Conservation (phyloP, 768 basidiomycete species). For the Leccinum longicurvipes region DNA sequence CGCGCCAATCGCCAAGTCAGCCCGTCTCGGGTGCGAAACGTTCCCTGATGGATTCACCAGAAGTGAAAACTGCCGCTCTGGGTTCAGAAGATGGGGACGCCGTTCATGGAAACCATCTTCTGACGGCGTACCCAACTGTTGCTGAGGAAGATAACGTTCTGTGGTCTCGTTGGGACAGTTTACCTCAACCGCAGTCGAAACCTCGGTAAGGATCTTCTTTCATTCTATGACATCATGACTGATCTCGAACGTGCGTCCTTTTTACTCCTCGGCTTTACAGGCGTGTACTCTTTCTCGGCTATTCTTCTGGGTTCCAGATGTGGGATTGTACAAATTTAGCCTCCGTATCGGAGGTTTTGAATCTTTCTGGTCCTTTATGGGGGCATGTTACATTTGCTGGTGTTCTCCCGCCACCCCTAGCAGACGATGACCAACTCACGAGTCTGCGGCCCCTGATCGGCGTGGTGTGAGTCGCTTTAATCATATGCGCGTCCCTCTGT, state of each 20-base stretch:
- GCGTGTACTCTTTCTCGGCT: conserved; percentile 52
- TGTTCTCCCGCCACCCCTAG: conserved; percentile 36
- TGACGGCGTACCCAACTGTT: conserved; percentile 30
- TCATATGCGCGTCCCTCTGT: not conserved
- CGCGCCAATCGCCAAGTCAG: conserved; percentile 9
- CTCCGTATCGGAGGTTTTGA: conserved; percentile 50
- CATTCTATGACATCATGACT: not conserved
- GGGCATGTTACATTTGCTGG: conserved; percentile 37
- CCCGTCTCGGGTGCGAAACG: conserved; percentile 4
- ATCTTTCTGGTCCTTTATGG: conserved; percentile 40
- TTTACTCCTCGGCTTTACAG: conserved; percentile 22
- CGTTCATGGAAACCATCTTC: conserved; percentile 9
- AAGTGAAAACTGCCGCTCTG: conserved; percentile 9
- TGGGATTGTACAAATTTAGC: conserved; percentile 61
- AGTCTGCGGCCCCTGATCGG: conserved; percentile 35
- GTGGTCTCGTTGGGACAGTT: conserved; percentile 34
- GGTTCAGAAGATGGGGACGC: conserved; percentile 25
- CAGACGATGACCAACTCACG: conserved; percentile 28
- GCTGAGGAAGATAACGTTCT: conserved; percentile 29
- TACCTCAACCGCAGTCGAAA: conserved; percentile 17
- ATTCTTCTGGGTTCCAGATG: conserved; percentile 50
- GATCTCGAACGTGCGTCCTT: conserved; percentile 3
- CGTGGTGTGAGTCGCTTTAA: conserved; percentile 29
- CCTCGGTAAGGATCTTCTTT: conserved; percentile 15
- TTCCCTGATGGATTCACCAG: conserved; percentile 12